phyloP scores from a whole-genome alignment of 108 stramenopile genomes.

The Cylindrotheca closterium region DNA sequence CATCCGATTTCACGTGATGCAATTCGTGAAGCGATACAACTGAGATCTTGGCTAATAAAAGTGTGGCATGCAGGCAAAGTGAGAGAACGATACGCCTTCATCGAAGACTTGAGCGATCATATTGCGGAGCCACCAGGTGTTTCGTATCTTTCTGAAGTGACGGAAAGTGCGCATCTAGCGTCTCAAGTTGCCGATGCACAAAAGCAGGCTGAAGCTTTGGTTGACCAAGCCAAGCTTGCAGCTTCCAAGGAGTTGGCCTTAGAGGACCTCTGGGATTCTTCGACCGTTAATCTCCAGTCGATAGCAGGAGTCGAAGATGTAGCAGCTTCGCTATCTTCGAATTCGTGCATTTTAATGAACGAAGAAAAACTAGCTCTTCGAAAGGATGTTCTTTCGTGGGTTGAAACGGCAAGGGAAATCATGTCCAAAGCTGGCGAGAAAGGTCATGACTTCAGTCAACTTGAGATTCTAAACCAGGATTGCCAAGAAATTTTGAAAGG shows the following conservation, averaged over 20 bases:
- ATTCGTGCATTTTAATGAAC: conserved; percentile 51
- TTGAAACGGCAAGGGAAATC: conserved; percentile 15
- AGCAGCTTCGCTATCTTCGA: background rate
- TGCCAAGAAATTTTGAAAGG: conserved; percentile 32
- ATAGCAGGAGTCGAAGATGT: background rate
- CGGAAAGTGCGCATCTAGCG: no score
- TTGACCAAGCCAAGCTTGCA: background rate
- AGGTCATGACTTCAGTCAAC: conserved; percentile 1
- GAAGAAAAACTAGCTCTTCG: conserved; percentile 69
- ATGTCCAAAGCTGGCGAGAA: background rate
- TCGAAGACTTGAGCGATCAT: conserved; percentile 28
- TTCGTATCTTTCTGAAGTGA: background rate
- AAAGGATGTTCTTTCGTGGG: conserved; percentile 62
- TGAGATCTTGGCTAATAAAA: conserved; percentile 62
- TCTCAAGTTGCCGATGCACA: background rate
- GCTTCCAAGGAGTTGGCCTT: no score
- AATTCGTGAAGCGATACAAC: conserved; percentile 49
- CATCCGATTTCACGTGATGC: conserved; percentile 40
- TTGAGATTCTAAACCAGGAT: conserved; percentile 9
- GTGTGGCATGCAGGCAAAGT: conserved; percentile 41
- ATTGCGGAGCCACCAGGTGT: conserved; percentile 1
- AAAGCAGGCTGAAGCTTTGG: background rate
- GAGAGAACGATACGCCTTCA: conserved; percentile 53
- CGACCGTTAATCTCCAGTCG: no score
- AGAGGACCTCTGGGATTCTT: no score